Evolutionary conservation across 495 filamentous ascomycete genomes (phyloP), one percentile per base, ranked within the genome.

Genomic region (Hyaloscypha finlandica): DNA sequence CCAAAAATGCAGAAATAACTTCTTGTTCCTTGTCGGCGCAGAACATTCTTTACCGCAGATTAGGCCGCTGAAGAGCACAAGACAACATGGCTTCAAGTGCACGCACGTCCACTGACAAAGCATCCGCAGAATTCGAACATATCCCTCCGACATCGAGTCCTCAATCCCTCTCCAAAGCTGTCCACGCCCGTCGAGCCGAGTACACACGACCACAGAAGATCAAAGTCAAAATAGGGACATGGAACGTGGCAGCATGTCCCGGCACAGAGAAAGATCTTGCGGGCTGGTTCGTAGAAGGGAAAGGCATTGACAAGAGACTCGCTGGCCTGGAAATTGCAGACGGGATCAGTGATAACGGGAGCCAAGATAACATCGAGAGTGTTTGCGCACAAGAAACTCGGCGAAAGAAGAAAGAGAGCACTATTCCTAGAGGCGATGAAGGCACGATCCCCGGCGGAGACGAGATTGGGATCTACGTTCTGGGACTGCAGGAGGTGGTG

Each of bases 401-500:
- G 56, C 71, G 63, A 61, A 77, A 59, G 63, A 75, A 73, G 65
- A 77, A 77, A 70, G 70, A 68, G 68, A 69, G 73, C 6, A 82
- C 78, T 39, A 72, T 76, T 56, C 80, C 69, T 63, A 78, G 25
- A 73, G 76, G 37, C 48, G 9, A 73, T 51, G 52, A 74, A 11
- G 71, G 78, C 33, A 78, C 81, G 61, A 66, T 77, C 16, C 65
- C 76, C 6, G 81, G 81, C 54, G 80, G 79, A 9, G 84, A 88
- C 19, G 89, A 93, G 64, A 82, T 97, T 53, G 94, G 89, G 29
- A 83, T 99, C 22, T 99, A 98, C 75, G 92, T 92, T 12, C 80
- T 99, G 6, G 94, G 92, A 2, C 78, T 99, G 53, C 95, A 99
- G 69, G 95, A 99, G 72, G 85, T 99, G 48, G 90, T 98, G 30